phyloP scores from a whole-genome alignment of 148 eudicot genomes.

The Chenopodium suecicum region DNA sequence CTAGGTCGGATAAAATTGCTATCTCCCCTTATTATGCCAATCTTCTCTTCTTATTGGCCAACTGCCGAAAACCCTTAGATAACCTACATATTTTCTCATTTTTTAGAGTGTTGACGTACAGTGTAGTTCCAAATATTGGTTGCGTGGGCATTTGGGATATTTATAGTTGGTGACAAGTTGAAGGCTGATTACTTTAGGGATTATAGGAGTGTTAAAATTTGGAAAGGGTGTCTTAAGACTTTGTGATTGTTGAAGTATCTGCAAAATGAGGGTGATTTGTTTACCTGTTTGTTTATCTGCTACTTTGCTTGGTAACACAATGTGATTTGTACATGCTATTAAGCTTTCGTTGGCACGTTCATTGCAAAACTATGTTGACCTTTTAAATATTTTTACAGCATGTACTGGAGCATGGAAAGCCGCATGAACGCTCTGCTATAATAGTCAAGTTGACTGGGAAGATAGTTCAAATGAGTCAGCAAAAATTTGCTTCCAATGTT shows the following conservation, averaged over 20 bases:
- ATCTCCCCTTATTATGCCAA: too few species aligned
- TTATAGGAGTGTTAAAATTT: background rate
- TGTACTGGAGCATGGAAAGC: slow-evolving; percentile 88
- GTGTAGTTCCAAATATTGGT: background rate
- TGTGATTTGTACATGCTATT: background rate
- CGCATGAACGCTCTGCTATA: slow-evolving; percentile 73
- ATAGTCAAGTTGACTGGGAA: slow-evolving; percentile 62
- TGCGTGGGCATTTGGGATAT: background rate
- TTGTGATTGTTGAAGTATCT: background rate
- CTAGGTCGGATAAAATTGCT: too few species aligned
- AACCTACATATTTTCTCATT: too few species aligned
- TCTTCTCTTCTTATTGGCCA: too few species aligned
- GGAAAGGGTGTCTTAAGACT: background rate
- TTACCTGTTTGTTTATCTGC: background rate
- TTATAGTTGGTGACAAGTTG: background rate
- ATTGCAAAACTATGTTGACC: background rate
- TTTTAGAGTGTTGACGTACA: too few species aligned
- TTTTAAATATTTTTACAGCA: slow-evolving; percentile 44
- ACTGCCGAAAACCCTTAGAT: too few species aligned
- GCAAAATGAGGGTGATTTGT: background rate
- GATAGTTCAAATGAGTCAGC: slow-evolving; percentile 94
- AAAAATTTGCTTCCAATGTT: slow-evolving; percentile 90
- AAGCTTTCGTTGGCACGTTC: background rate
- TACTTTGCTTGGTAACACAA: background rate
- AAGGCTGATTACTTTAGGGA: background rate